These are phyloP conservation scores for Porphyrellus sp. DNA, from an alignment of 1,284 basidiomycete species.

Conservation along the genomic window DNA sequence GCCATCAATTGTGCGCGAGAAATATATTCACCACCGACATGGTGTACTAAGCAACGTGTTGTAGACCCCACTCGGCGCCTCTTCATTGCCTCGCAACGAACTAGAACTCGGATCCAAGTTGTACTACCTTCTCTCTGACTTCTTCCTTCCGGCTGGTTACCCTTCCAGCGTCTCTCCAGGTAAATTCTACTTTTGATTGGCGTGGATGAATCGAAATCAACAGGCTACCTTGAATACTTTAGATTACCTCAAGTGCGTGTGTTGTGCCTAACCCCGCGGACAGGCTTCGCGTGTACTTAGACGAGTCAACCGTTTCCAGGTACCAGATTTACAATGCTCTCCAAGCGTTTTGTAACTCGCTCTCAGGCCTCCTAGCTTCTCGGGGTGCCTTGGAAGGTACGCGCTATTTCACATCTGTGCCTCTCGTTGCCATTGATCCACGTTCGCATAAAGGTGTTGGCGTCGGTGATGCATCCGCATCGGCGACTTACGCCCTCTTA, in stretches of 20 bases:
- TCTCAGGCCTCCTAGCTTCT: slow-evolving; percentile 60
- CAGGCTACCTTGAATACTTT: neutral
- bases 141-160: slow-evolving; percentile 62
- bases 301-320: slow-evolving; percentile 21
- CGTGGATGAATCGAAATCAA: neutral
- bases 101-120: slow-evolving; percentile 1
- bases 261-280: neutral
- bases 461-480: slow-evolving; percentile 62
- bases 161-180: slow-evolving; percentile 59
- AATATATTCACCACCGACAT: neutral
- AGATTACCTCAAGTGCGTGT: slow-evolving; percentile 36
- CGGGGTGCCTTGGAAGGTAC: slow-evolving; percentile 66
- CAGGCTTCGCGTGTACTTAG: slow-evolving; percentile 1
- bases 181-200: slow-evolving; percentile 22
- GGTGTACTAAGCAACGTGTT: slow-evolving; percentile 4
- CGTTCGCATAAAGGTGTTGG: slow-evolving; percentile 50
- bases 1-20: slow-evolving; percentile 4
- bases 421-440: neutral
- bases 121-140: slow-evolving; percentile 39
- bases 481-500: slow-evolving; percentile 61
- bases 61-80: slow-evolving; percentile 2
- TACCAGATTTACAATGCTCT: slow-evolving; percentile 65
- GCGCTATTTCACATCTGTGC: neutral
- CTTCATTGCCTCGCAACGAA: neutral
- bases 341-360: slow-evolving; percentile 67